These are phyloP conservation scores for Daedaleopsis sinensis DNA, from an alignment of 768 basidiomycete genomes.

Conservation along the genomic window DNA sequence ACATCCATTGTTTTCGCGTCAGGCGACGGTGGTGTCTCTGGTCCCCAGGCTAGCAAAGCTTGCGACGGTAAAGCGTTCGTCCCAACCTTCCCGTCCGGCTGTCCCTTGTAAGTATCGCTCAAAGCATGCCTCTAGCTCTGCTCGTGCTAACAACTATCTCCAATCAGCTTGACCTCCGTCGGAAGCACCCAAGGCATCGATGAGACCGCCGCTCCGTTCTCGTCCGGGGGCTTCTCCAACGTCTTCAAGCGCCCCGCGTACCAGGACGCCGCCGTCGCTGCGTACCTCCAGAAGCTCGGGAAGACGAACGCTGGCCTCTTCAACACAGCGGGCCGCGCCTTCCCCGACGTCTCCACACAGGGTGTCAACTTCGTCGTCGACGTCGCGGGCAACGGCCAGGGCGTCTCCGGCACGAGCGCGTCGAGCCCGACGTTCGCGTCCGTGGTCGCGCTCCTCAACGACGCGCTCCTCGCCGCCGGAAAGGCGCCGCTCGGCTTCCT, in stretches of 20 bases:
- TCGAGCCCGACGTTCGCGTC: conserved; percentile 30
- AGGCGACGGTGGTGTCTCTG: conserved; percentile 35
- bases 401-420: conserved; percentile 32
- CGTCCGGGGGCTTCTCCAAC: conserved; percentile 41
- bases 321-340: conserved; percentile 42
- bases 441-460: conserved; percentile 34
- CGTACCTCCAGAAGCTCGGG: conserved; percentile 39
- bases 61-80: conserved; percentile 32
- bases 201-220: conserved; percentile 38
- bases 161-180: conserved; percentile 36
- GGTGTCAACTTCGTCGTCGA: conserved; percentile 43
- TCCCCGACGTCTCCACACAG: conserved; percentile 50
- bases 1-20: conserved; percentile 36
- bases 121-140: conserved; percentile 1
- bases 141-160: conserved; percentile 1
- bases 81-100: conserved; percentile 35
- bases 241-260: conserved; percentile 38
- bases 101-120: conserved; percentile 27
- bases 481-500: conserved; percentile 33
- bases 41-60: conserved; percentile 19
- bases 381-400: conserved; percentile 18
- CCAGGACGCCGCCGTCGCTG: conserved; percentile 41
- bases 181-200: conserved; percentile 35
- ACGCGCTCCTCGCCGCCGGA: conserved; percentile 27
- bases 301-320: conserved; percentile 34